Evolutionary conservation across 345 rosid species (phyloP), one percentile per base, ranked within the genome.

Genomic region (Reutealis trisperma): DNA sequence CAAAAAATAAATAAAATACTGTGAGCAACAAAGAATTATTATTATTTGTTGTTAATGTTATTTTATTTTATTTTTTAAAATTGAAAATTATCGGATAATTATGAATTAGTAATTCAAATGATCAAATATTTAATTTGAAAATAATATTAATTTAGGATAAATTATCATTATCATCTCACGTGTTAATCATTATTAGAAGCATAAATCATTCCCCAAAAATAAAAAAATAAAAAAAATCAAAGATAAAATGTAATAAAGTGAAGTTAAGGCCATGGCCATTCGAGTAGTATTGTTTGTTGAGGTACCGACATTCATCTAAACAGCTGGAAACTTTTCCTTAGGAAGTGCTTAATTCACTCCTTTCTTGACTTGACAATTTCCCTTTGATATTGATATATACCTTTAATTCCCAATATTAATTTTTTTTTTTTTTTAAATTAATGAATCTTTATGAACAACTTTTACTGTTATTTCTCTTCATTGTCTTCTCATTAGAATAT

Each of bases 281-380:
- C 71, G 34, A 68, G 57, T 68, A 68, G 72, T 45, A 68, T 11
- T 69, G 72, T 16, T 8, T 49, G 22, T 51, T 52, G 24, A 49
- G 15, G 21, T 51, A 60, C 73, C 73, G 60, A 70, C 73, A 70
- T 18, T 1, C 2, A 51, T 27, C 61, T 51, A 42, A 70, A 52
- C 67, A 34, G 12, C 67, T 15, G 67, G 10, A 15, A 18, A 18
- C 45, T 70, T 70, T 70, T 54, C 24, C 45, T 54, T 70, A 27
- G 70, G 61, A 54, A 52, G 21, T 52, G 62, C 74, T 27, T 9
- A 70, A 52, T 70, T 70, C 47, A 55, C 74, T 70, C 74, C 24
- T 32, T 12, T 32, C 25, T 51, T 61, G 34, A 61, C 10, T 61
- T 61, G 64, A 24, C 30, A 22, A 25, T n/a, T 30, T 37, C 66